Evolutionary conservation across 345 rosid genomes (phyloP).

Genomic region (Aethionema arabicum): DNA sequence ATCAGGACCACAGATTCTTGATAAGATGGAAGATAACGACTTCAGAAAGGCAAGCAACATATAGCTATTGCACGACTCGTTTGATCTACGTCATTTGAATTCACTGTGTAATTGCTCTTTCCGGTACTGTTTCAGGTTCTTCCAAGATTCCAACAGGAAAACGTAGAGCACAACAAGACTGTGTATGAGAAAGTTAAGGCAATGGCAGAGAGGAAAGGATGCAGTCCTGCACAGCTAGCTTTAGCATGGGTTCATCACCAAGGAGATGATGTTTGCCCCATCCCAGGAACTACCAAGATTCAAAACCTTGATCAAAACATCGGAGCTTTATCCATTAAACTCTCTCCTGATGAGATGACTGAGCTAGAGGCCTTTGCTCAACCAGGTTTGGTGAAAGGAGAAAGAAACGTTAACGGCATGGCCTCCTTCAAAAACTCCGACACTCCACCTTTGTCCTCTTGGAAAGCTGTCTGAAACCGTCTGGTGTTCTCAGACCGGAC

Average conservation of each 20-base stretch:
- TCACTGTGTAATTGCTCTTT: background rate
- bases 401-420: background rate
- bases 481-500: background rate
- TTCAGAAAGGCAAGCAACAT: conserved; percentile 39
- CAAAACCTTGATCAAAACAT: conserved; percentile 58
- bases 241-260: conserved; percentile 72
- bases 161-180: conserved; percentile 45
- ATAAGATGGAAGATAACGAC: conserved; percentile 39
- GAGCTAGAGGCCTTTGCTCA: conserved; percentile 50
- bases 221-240: conserved; percentile 61
- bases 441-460: conserved; percentile 54
- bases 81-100: background rate
- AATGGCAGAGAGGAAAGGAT: conserved; percentile 49
- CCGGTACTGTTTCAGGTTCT: conserved; percentile 32
- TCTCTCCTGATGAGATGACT: conserved; percentile 51
- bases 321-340: conserved; percentile 55
- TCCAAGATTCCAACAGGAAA: conserved; percentile 60
- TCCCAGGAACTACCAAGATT: conserved; percentile 59
- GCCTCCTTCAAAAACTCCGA: conserved; percentile 37
- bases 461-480: conserved; percentile 35
- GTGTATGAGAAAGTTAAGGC: conserved; percentile 45
- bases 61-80: background rate
- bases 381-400: conserved; percentile 44
- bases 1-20: conserved; percentile 48
- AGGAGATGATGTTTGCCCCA: conserved; percentile 61